These are phyloP conservation scores for Colletotrichum chlorophyti DNA, from an alignment of 2,329 filamentous ascomycete genomes.

Conservation along the genomic window DNA sequence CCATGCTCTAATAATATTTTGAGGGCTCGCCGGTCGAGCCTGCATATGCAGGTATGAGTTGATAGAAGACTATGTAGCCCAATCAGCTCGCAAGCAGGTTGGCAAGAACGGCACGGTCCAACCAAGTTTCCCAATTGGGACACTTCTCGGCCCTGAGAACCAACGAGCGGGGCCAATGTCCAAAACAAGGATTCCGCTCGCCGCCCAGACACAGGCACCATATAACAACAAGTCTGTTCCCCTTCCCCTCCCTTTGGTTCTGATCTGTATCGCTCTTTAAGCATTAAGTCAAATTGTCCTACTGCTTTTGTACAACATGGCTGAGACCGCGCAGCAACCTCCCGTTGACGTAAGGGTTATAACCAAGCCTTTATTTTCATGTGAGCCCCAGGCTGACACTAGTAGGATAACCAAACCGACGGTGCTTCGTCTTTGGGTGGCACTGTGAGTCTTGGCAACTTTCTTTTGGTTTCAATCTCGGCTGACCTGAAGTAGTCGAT, in stretches of 20 bases:
- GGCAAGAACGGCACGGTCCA: too few species aligned
- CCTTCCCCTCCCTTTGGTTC: neutral
- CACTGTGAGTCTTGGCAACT: neutral
- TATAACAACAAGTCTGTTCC: neutral
- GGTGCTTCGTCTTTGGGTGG: neutral
- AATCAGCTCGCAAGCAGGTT: too few species aligned
- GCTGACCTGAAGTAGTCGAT: neutral
- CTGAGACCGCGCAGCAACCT: neutral
- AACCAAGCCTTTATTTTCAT: neutral
- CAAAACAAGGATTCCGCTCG: neutral
- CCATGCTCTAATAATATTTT: too few species aligned
- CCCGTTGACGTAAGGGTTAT: neutral
- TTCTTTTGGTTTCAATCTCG: neutral
- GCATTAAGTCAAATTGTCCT: too few species aligned
- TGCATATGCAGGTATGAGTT: neutral
- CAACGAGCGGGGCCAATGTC: neutral
- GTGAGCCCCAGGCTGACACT: neutral
- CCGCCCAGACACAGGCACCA: neutral
- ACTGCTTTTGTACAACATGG: neutral
- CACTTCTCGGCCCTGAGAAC: neutral
- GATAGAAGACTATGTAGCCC: neutral
- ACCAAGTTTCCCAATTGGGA: too few species aligned
- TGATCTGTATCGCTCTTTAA: too few species aligned
- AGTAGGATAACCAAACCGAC: neutral
- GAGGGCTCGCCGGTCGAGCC: too few species aligned